A percentile compares a stretch with the other conserved stretches of the same genome.
Evolutionary conservation across 441 rosid species (phyloP).

Genomic region (Gossypium aridum): DNA sequence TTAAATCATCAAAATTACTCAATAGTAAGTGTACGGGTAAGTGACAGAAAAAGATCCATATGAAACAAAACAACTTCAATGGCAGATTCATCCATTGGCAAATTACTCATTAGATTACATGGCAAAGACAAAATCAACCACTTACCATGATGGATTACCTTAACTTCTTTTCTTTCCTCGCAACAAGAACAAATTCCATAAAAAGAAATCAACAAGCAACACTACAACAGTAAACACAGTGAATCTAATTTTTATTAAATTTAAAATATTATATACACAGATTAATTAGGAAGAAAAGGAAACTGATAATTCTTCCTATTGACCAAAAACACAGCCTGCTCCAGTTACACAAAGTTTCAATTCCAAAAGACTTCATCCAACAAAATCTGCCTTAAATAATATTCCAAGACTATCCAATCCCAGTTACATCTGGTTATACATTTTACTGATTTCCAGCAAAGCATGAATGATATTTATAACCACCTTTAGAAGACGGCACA

Average conservation of each 20-base stretch:
- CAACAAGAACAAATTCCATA: too few relatives aligned
- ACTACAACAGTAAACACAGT: not conserved
- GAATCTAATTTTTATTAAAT: not conserved
- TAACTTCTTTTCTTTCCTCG: too few relatives aligned
- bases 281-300: not conserved
- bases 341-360: not conserved
- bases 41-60: not conserved
- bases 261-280: not conserved
- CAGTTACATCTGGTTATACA: not conserved
- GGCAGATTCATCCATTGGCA: too few relatives aligned
- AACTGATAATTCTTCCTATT: not conserved
- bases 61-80: conserved; percentile 11
- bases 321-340: not conserved
- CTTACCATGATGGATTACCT: too few relatives aligned
- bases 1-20: too few relatives aligned
- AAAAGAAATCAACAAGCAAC: too few relatives aligned
- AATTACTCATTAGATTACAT: too few relatives aligned
- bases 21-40: not conserved
- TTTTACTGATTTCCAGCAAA: not conserved
- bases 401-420: not conserved
- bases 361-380: not conserved
- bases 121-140: too few relatives aligned
- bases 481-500: not conserved
- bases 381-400: not conserved
- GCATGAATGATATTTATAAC: not conserved